These are phyloP conservation scores for Zelopaecilomyces penicillatus DNA, from an alignment of 2,329 filamentous ascomycete species.

Conservation along the genomic window DNA sequence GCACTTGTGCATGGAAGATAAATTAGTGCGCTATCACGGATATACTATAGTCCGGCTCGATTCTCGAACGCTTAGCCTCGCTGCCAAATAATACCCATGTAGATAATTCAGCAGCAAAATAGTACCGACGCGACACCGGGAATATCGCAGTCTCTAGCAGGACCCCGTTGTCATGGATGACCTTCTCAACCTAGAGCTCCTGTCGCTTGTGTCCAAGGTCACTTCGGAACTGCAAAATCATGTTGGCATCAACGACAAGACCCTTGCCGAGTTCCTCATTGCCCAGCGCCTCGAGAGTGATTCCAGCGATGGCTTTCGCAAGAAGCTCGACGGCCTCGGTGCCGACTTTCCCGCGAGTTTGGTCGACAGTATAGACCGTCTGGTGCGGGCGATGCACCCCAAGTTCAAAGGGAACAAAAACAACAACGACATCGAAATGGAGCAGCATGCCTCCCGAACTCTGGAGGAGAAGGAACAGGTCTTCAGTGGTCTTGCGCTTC, in stretches of 20 bases:
- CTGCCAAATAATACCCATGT: no score
- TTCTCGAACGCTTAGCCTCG: no score
- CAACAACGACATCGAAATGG: constrained; percentile 30
- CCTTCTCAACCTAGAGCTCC: constrained; percentile 79
- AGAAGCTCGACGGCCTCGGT: constrained; percentile 64
- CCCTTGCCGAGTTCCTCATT: constrained; percentile 92
- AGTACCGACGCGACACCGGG: no score
- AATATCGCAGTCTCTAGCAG: constrained; percentile 5
- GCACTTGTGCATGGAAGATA: no score
- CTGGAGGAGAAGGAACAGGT: constrained; percentile 70
- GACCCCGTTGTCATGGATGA: constrained; percentile 74
- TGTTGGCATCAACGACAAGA: constrained; percentile 85
- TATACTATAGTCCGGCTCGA: no score
- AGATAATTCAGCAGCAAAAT: no score
- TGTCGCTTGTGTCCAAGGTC: constrained; percentile 91
- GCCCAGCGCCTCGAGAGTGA: constrained; percentile 73
- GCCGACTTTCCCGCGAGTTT: constrained; percentile 79
- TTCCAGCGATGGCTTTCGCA: constrained; percentile 64
- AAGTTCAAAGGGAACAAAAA: constrained; percentile 60
- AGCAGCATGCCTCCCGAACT: constrained; percentile 32
- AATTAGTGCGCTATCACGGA: no score
- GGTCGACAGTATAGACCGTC: constrained; percentile 81
- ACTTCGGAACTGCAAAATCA: constrained; percentile 93
- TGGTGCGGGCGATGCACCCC: constrained; percentile 85
- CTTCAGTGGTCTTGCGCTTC: constrained; percentile 84